A percentile compares a stretch with the other conserved stretches of the same genome.
phyloP scores from a whole-genome alignment of 441 rosid species.

The Hura crepitans region DNA sequence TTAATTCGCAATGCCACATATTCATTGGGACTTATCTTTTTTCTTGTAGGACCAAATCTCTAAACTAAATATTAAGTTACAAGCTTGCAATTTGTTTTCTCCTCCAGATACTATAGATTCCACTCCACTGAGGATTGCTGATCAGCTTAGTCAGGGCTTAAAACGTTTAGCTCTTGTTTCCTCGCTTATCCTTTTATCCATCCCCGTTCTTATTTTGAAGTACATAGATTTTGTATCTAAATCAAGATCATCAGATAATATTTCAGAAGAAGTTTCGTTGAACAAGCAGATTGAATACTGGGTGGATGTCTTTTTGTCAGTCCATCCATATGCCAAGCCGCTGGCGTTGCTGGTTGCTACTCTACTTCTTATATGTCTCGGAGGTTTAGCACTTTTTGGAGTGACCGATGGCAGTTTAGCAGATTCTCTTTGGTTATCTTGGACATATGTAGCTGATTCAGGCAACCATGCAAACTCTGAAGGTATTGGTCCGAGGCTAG shows the following conservation, averaged over 20 bases:
- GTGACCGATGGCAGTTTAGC: slow-evolving; percentile 56
- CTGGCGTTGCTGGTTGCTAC: slow-evolving; percentile 61
- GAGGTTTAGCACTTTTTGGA: slow-evolving; percentile 66
- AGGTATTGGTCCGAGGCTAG: slow-evolving; percentile 59
- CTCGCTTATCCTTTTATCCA: slow-evolving; percentile 40
- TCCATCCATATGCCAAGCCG: slow-evolving; percentile 69
- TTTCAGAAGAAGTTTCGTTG: slow-evolving; percentile 47
- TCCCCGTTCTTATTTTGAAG: slow-evolving; percentile 46
- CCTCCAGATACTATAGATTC: slow-evolving; percentile 24
- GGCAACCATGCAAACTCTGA: slow-evolving; percentile 70
- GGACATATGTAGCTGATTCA: slow-evolving; percentile 65
- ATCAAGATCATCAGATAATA: slow-evolving; percentile 40
- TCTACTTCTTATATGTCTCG: slow-evolving; percentile 52
- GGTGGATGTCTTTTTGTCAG: slow-evolving; percentile 51
- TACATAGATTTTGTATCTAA: slow-evolving; percentile 45
- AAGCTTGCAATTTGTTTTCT: slow-evolving; percentile 40
- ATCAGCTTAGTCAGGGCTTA: slow-evolving; percentile 29
- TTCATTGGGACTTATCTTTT: slow-evolving; percentile 8
- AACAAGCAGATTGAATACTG: slow-evolving; percentile 53
- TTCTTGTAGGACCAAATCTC: slow-evolving; percentile 44
- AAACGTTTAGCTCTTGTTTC: slow-evolving; percentile 44
- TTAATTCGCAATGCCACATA: not conserved
- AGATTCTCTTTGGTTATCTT: slow-evolving; percentile 68
- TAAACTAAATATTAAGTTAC: slow-evolving; percentile 32
- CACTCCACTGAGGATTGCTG: slow-evolving; percentile 22